These are phyloP conservation scores for Lenwebbia sp. DNA, from an alignment of 345 rosid genomes.

Conservation along the genomic window DNA sequence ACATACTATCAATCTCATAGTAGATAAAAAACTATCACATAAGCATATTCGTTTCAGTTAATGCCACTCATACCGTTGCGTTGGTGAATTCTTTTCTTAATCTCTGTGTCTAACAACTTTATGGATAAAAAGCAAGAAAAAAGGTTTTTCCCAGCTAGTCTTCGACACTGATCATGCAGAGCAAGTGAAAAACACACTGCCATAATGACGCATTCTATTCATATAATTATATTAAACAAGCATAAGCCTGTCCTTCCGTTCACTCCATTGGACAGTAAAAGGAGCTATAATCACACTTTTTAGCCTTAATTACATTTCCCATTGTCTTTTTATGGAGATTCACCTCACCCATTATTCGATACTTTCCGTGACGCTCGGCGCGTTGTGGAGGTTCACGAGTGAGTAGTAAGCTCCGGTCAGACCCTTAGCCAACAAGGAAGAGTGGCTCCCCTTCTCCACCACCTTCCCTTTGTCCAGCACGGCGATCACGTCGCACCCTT, in stretches of 20 bases:
- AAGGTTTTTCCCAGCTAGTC: too few relatives aligned
- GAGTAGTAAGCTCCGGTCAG: slow-evolving; percentile 45
- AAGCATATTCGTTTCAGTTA: too few relatives aligned
- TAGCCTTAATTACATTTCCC: neutral
- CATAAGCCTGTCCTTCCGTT: neutral
- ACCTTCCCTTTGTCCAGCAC: slow-evolving; percentile 52
- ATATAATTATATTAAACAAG: neutral
- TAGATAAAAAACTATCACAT: too few relatives aligned
- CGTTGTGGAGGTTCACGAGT: slow-evolving; percentile 34
- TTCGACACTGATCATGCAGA: too few relatives aligned
- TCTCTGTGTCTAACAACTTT: too few relatives aligned
- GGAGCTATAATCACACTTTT: neutral
- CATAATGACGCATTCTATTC: neutral
- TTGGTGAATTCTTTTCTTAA: too few relatives aligned
- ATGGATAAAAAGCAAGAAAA: too few relatives aligned
- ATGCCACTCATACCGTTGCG: too few relatives aligned
- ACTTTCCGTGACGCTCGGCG: neutral
- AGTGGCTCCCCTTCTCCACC: slow-evolving; percentile 56
- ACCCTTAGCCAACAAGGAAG: slow-evolving; percentile 40
- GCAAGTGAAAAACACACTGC: too few relatives aligned
- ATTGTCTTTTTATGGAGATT: neutral
- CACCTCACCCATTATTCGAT: neutral
- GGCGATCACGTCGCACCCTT: slow-evolving; percentile 39
- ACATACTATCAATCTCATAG: too few relatives aligned
- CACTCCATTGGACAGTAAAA: neutral